Conservation (phyloP, 2,329 filamentous ascomycete species). For the Neopestalotiopsis sp. region DNA sequence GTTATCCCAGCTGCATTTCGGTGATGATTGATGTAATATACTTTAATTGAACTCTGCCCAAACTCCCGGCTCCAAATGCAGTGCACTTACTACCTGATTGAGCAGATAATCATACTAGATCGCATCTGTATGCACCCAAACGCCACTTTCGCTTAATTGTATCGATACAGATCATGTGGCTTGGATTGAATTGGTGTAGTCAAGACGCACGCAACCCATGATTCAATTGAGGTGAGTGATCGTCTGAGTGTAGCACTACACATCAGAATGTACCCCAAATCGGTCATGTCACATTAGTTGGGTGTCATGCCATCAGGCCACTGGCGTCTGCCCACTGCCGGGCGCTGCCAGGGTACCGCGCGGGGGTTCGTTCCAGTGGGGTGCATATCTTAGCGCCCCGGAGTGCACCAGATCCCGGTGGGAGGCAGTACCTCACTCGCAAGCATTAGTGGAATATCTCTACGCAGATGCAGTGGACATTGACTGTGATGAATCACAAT, state of each 20-base stretch:
- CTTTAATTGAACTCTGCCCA: no score
- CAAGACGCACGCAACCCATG: neutral
- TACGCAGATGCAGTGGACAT: constrained; percentile 58
- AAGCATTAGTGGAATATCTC: neutral
- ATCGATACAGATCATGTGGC: neutral
- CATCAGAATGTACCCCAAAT: no score
- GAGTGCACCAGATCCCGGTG: constrained; percentile 3
- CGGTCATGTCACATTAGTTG: neutral
- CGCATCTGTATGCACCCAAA: neutral
- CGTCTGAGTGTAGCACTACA: neutral
- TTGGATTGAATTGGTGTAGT: neutral
- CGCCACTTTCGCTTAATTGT: neutral
- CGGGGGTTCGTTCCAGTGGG: neutral
- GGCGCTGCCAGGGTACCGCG: neutral
- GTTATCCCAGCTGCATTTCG: no score
- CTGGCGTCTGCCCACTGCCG: neutral
- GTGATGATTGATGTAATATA: no score
- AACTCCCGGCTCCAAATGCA: no score
- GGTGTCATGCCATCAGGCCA: neutral
- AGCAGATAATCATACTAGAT: neutral
- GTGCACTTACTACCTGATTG: neutral
- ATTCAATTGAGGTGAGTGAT: neutral
- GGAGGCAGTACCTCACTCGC: neutral
- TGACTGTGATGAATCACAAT: neutral
- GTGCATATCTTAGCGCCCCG: neutral